Conservation (phyloP, 164 flowering plant genomes). For the Chimonanthus salicifolius region DNA sequence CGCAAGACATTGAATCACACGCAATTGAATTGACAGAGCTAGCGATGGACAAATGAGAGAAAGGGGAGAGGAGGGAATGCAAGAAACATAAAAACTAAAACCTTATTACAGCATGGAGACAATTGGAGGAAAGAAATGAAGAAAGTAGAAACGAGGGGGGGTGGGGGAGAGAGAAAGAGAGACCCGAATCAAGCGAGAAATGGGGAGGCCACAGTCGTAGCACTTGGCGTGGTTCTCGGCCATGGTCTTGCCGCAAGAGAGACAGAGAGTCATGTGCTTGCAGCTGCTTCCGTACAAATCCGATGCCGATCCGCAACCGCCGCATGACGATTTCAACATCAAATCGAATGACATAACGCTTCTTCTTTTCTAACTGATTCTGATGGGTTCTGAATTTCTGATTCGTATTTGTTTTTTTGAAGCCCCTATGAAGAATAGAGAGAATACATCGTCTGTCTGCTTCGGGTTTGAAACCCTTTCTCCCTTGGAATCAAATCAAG, state of each 20-base stretch:
- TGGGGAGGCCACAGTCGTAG: constrained; percentile 58
- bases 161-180: neutral
- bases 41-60: neutral
- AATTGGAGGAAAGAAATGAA: no score
- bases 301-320: constrained; percentile 56
- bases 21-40: neutral
- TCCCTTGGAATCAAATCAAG: no score
- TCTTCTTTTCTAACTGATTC: neutral
- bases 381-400: no score
- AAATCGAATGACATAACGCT: constrained; percentile 66
- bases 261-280: constrained; percentile 94
- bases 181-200: constrained; percentile 81
- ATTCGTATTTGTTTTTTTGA: neutral
- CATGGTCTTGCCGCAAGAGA: constrained; percentile 74
- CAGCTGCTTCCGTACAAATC: constrained; percentile 92
- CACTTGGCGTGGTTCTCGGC: constrained; percentile 60
- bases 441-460: neutral
- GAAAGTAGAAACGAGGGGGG: neutral
- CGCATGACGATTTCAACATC: constrained; percentile 60
- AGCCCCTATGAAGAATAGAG: neutral
- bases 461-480: no score
- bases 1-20: neutral
- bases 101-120: neutral
- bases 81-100: neutral
- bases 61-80: neutral